Conservation (phyloP, 257 asterid species). For the Nicotiana sylvestris region DNA sequence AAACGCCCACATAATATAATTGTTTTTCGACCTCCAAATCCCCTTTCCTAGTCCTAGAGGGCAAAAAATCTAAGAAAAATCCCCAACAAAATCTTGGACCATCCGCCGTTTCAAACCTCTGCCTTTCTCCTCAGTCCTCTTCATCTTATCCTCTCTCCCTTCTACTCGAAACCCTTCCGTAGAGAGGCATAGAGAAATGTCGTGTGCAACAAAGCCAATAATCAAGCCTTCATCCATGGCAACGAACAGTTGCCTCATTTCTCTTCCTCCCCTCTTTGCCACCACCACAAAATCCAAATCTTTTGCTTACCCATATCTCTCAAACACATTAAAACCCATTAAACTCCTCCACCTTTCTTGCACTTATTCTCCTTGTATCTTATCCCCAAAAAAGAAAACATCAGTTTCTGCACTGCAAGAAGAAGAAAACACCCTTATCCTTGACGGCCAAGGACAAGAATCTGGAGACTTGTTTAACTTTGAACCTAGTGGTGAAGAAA, state of each 20-base stretch:
- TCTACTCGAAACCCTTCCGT: neutral
- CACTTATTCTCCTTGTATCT: conserved; percentile 17
- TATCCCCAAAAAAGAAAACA: conserved; percentile 25
- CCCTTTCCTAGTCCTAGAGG: no score
- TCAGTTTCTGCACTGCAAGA: conserved; percentile 45
- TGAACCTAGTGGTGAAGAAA: neutral
- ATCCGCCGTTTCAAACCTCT: conserved; percentile 25
- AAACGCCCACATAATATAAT: no score
- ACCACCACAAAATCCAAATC: conserved; percentile 29
- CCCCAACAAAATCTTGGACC: no score
- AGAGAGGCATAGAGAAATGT: conserved; percentile 27
- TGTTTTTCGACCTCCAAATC: no score
- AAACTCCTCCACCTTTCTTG: conserved; percentile 16
- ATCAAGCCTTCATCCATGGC: conserved; percentile 51
- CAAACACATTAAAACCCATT: conserved; percentile 6
- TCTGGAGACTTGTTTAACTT: conserved; percentile 24
- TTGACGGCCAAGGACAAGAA: conserved; percentile 33
- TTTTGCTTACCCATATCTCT: conserved; percentile 26
- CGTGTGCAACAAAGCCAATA: conserved; percentile 37
- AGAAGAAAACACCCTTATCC: conserved; percentile 42
- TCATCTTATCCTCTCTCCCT: neutral
- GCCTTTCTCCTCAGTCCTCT: neutral
- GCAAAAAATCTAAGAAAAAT: no score
- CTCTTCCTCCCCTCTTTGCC: conserved; percentile 47
- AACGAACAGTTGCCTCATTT: conserved; percentile 46